phyloP scores from a whole-genome alignment of 768 basidiomycete genomes.

The Sporobolomyces roseus region DNA sequence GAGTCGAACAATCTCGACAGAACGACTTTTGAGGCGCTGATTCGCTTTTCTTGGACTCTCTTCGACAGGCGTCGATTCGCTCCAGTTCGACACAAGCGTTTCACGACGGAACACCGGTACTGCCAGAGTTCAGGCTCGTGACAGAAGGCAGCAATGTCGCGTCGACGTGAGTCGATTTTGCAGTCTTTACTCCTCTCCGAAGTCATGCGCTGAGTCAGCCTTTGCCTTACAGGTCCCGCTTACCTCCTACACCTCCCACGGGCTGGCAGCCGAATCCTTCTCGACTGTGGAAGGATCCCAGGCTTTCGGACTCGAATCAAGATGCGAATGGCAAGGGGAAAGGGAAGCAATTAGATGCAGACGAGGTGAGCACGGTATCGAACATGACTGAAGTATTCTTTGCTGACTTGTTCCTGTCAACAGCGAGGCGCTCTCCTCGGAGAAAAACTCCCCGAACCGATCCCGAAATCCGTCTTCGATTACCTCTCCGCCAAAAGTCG shows the following conservation, averaged over 20 bases:
- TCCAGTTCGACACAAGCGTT: constrained; percentile 51
- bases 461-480: constrained; percentile 82
- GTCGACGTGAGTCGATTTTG: constrained; percentile 52
- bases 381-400: not conserved
- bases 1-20: no score
- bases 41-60: not conserved
- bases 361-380: constrained; percentile 19
- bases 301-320: constrained; percentile 36
- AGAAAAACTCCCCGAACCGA: constrained; percentile 58
- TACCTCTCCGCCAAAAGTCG: constrained; percentile 88
- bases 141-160: constrained; percentile 48
- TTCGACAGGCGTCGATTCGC: not conserved
- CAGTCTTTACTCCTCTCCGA: no score
- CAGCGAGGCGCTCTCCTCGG: constrained; percentile 81
- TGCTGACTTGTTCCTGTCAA: constrained; percentile 1
- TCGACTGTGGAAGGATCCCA: constrained; percentile 61
- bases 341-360: constrained; percentile 34
- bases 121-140: constrained; percentile 71
- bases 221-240: constrained; percentile 14
- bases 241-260: constrained; percentile 69
- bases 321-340: constrained; percentile 34
- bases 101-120: constrained; percentile 67
- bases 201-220: not conserved
- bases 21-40: no score
- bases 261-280: constrained; percentile 82